phyloP scores from a whole-genome alignment of 2,329 filamentous ascomycete genomes.

The Cordyceps militaris region DNA sequence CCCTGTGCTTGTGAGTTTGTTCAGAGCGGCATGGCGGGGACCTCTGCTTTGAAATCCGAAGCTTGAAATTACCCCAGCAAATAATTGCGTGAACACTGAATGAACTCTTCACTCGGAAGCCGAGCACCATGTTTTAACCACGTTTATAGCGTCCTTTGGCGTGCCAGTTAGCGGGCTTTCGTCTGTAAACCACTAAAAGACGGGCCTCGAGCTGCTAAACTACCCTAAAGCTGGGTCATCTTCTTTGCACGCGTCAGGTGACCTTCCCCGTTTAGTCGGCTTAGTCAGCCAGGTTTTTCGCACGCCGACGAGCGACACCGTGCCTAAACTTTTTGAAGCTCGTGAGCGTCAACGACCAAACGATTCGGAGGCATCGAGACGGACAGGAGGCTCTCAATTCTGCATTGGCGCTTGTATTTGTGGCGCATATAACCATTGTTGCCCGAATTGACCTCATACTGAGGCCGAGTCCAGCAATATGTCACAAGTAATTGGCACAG shows the following conservation, averaged over 20 bases:
- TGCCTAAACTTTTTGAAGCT: conserved; percentile 9
- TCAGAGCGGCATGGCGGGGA: neutral
- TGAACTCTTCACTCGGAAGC: neutral
- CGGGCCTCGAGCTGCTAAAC: neutral
- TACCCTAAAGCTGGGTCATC: neutral
- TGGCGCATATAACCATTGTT: neutral
- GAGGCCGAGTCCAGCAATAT: conserved; percentile 38
- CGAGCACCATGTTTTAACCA: neutral
- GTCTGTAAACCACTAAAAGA: neutral
- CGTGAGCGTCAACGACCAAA: neutral
- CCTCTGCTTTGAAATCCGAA: conserved; percentile 13
- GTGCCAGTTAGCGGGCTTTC: neutral
- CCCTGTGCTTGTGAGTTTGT: neutral
- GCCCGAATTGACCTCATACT: conserved; percentile 15
- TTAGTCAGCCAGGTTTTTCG: conserved; percentile 9
- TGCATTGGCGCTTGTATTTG: neutral
- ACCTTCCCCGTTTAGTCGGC: neutral
- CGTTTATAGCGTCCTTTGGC: neutral
- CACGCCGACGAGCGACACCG: neutral
- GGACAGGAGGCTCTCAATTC: neutral
- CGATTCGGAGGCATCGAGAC: neutral
- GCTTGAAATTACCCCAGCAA: conserved; percentile 6
- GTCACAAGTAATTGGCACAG: conserved; percentile 74
- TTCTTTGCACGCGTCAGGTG: neutral
- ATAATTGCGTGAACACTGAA: neutral